Evolutionary conservation across 1,284 basidiomycete species (phyloP), one percentile per base, ranked within the genome.

Genomic region (Sanghuangporus baumii): DNA sequence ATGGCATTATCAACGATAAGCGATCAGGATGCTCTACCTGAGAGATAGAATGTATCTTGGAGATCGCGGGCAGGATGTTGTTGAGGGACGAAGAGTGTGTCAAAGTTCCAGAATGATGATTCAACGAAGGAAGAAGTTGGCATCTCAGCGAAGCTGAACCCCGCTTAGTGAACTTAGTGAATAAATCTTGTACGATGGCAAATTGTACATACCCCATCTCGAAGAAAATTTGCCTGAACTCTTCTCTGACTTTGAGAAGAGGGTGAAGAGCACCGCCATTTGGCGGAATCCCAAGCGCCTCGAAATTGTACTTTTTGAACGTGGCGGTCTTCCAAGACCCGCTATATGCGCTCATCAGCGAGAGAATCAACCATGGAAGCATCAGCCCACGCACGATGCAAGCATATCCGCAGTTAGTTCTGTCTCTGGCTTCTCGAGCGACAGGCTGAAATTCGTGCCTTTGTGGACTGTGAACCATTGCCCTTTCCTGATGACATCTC

Each of bases 281-380:
- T 3, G 95, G 90, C 3, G 90, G 89, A 46, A 89, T 85, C 65
- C 97, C 97, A 68, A 96, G 94, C 0, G 97, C 96, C 70, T 98
- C 94, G 72, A 99, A 99, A 78, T 99, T 99, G 80, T 99, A 99
- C 74, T 96, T 95, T 74, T 99, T 99, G 85, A 95, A 99, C 8
- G 80, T 83, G 0, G 94, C 84, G 0, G 86, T 88, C 76, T 96
- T 94, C 96, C 96, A 98, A 36, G 91, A 78, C 12, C 94, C 95
- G 46, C 93, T 96, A 69, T 1, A 51, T 14, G 34, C 7, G n/a
- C 5, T 36, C 16, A n/a, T 54, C 16, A 37, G 31, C 8, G 26
- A 6, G 6, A 26, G 20, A 11, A 37, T n/a, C 18, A 37, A 52
- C 31, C 26, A 54, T 54, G 18, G 31, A 37, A 26, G 4, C n/a